Base-by-base conservation (phyloP, 352 stramenopile species). In the Pythium brachiatum region DNA sequence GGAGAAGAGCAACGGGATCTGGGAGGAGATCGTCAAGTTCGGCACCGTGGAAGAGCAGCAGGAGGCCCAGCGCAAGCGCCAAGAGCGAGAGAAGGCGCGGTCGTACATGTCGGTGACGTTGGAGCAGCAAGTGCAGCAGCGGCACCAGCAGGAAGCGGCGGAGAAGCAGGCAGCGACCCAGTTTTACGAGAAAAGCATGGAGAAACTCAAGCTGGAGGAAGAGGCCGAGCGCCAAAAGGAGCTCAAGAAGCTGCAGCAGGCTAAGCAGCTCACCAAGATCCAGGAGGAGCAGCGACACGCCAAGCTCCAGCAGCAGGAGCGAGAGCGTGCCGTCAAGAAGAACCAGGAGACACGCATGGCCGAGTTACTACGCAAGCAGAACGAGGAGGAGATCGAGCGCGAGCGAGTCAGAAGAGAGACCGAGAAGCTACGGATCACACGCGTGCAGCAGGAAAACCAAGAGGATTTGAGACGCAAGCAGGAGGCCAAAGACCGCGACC, bases 1-100 rank as follows among this genome's bases (percentile, higher is more conserved):
- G 58, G 77, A 89, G n/a, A 84, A 87, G 12, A 76, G 74, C 64
- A 87, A 83, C 54, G 79, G 81, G 27, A 92, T 94, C 41, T 94
- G 85, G 85, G 82, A 92, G 51, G 77, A 92, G 55, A 91, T 94
- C 53, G 85, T 90, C 58, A 84, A 92, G 73, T 92, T 84, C 59
- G 77, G 76, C 48, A 86, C 77, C 5, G 55, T 90, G 5, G 81
- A 91, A 55, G 84, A 94, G 64, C 70, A 81, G 53, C 60, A 76
- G 9, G 84, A 94, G 32, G 78, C 74, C 1, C 56, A 83, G 46
- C 68, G 64, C 23, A 72, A 83, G 58, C 72, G 68, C 7, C 73
- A 76, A 6, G 20, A 62, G 7, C 73, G 72, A 16, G 47, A 70
- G 26, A 39, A 36, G 15, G 71, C 78, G 27, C 73, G 78, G 15